These are phyloP conservation scores for Penicillium verrucosum DNA, from an alignment of 2,329 filamentous ascomycete genomes.

Conservation along the genomic window DNA sequence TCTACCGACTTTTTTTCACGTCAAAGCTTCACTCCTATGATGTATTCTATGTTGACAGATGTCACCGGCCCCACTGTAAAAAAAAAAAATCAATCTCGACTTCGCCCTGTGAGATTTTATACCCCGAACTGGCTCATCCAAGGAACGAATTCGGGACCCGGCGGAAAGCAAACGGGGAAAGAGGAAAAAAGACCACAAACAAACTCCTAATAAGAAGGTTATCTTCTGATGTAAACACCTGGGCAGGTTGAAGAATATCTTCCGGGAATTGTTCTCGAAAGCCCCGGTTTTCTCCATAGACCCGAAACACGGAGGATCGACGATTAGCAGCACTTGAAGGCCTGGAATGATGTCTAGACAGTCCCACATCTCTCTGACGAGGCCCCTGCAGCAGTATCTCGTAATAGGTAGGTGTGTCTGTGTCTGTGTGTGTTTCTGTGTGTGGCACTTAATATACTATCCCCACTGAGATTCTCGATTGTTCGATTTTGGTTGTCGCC, in stretches of 20 bases:
- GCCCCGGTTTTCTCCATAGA: conserved; percentile 8
- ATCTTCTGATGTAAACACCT: neutral
- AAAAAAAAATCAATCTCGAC: neutral
- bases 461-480: neutral
- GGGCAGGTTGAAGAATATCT: neutral
- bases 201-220: neutral
- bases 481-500: neutral
- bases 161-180: neutral
- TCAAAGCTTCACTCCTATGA: neutral
- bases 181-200: conserved; percentile 1
- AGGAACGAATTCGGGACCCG: conserved; percentile 2
- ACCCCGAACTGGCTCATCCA: neutral
- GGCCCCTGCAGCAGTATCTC: neutral
- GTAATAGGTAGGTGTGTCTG: neutral
- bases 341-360: neutral
- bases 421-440: neutral
- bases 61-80: neutral
- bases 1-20: neutral
- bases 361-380: neutral
- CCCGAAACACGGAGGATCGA: conserved; percentile 21
- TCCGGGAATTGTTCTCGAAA: neutral
- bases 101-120: neutral
- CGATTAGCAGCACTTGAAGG: conserved; percentile 4
- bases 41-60: conserved; percentile 7
- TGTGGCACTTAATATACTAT: neutral